A percentile compares a stretch with the other conserved stretches of the same genome.
Evolutionary conservation across 306 rosid genomes (phyloP).

Genomic region (Cucumis melo): DNA sequence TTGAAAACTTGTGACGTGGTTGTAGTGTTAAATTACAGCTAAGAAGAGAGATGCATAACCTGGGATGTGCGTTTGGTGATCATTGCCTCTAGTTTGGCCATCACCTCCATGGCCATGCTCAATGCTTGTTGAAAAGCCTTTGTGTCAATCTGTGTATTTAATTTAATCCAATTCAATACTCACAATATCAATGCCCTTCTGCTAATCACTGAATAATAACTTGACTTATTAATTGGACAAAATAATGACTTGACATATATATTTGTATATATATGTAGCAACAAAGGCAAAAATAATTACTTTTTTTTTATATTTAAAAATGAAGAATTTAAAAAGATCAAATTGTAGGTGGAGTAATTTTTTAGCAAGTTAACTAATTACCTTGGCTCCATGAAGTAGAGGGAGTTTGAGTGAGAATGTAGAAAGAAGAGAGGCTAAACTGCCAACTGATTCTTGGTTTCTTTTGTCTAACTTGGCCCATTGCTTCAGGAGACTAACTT

Average conservation of each 20-base stretch:
- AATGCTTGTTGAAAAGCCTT: conserved; percentile 33
- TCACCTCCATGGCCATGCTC: conserved; percentile 23
- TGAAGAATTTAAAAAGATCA: neutral
- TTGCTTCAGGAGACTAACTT: conserved; percentile 30
- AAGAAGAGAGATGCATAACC: conserved; percentile 19
- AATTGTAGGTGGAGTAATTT: neutral
- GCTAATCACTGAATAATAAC: neutral
- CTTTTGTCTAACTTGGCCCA: conserved; percentile 53
- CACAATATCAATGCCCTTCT: neutral
- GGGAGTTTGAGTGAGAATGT: conserved; percentile 36
- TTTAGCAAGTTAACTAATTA: neutral
- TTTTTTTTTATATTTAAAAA: too few species aligned
- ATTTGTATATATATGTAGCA: too few species aligned
- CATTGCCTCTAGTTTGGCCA: conserved; percentile 27
- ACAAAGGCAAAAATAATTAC: too few species aligned
- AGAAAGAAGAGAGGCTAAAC: conserved; percentile 33
- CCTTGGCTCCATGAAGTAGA: conserved; percentile 40
- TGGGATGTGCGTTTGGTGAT: conserved; percentile 22
- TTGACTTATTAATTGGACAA: too few species aligned
- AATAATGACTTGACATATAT: too few species aligned
- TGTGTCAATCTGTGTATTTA: conserved; percentile 27
- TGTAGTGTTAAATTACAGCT: too few species aligned
- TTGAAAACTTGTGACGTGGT: too few species aligned
- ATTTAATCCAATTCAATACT: neutral
- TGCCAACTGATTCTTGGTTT: conserved; percentile 42